Percentiles rank a stretch among this genome's conserved stretches.
Conservation (phyloP, 169 alveolate species). For the Eimeria nieschulzi region DNA sequence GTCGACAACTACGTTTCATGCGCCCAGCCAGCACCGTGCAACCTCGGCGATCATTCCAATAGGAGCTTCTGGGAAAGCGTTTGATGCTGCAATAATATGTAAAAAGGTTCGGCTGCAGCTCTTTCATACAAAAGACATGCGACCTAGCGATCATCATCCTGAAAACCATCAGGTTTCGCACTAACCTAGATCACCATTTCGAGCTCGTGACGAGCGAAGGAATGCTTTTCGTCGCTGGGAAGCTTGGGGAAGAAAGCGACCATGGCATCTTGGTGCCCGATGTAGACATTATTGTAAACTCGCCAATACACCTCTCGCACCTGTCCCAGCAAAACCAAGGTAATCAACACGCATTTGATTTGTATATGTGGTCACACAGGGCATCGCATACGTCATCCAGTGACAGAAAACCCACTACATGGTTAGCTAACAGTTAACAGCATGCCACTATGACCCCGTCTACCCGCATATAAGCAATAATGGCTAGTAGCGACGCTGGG, state of each 20-base stretch:
- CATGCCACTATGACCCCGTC: not conserved
- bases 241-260: slow-evolving; percentile 93
- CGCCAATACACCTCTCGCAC: slow-evolving; percentile 96
- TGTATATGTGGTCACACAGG: too few relatives aligned
- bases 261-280: slow-evolving; percentile 98
- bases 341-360: too few relatives aligned
- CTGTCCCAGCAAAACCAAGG: slow-evolving; percentile 29
- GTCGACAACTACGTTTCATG: not conserved
- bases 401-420: not conserved
- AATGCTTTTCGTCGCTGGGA: slow-evolving; percentile 73
- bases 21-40: slow-evolving; percentile 12
- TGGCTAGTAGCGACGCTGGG: not conserved
- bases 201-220: slow-evolving; percentile 70
- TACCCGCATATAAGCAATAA: not conserved
- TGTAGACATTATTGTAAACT: slow-evolving; percentile 97
- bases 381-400: not conserved
- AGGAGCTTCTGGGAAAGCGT: too few relatives aligned
- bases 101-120: too few relatives aligned
- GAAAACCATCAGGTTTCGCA: not conserved
- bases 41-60: not conserved
- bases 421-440: not conserved
- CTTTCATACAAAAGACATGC: too few relatives aligned
- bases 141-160: too few relatives aligned
- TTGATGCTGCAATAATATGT: too few relatives aligned
- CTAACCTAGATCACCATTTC: slow-evolving; percentile 51